Evolutionary conservation across 2,329 filamentous ascomycete genomes (phyloP).

Genomic region (Monascus ruber): DNA sequence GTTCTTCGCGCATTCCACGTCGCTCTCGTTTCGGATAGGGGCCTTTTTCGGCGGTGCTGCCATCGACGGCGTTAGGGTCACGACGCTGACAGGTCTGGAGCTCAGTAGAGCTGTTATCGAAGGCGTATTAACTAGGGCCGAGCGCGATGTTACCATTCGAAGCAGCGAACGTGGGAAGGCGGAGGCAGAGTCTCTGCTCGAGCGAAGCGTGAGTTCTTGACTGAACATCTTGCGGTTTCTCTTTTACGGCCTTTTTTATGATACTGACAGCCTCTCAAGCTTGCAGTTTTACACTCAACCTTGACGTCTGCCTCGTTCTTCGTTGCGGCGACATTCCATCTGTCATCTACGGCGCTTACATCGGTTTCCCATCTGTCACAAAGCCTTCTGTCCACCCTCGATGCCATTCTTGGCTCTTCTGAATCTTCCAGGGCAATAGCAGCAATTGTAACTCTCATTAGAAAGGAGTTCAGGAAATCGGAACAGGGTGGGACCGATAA

Average conservation of each 20-base stretch:
- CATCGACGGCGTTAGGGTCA: constrained; percentile 32
- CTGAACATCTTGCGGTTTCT: not conserved
- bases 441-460: constrained; percentile 36
- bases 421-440: constrained; percentile 39
- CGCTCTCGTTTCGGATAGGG: constrained; percentile 32
- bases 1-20: constrained; percentile 33
- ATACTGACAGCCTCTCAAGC: constrained; percentile 17
- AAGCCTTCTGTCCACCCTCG: constrained; percentile 33
- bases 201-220: constrained; percentile 30
- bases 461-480: constrained; percentile 31
- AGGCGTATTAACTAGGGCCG: constrained; percentile 32
- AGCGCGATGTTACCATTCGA: constrained; percentile 31
- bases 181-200: constrained; percentile 34
- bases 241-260: constrained; percentile 1
- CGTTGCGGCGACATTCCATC: constrained; percentile 35
- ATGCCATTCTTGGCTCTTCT: constrained; percentile 37
- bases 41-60: constrained; percentile 33
- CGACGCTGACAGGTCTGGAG: constrained; percentile 34
- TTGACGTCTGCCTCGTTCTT: constrained; percentile 38
- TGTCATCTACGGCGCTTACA: constrained; percentile 33
- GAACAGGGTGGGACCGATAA: constrained; percentile 23
- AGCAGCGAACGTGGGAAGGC: constrained; percentile 33
- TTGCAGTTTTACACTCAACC: constrained; percentile 32
- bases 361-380: constrained; percentile 34
- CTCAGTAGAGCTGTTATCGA: constrained; percentile 36